phyloP scores from a whole-genome alignment of 371 early-diverging fungal species.

The Coemansia sp. region DNA sequence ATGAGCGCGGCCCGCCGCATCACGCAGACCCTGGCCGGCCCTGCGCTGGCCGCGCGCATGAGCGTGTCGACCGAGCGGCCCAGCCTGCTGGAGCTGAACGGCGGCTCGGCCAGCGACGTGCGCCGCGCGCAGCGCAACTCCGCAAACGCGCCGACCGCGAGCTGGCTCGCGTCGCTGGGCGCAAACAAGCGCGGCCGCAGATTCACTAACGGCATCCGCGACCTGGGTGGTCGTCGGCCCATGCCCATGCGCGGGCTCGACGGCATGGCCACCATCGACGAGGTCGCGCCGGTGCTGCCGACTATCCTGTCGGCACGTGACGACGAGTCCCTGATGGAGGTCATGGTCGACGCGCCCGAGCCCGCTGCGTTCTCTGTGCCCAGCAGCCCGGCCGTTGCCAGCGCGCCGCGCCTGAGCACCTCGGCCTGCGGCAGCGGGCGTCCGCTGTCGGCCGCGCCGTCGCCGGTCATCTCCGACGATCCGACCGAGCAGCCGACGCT shows the following conservation, averaged over 20 bases:
- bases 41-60: slow-evolving; percentile 28
- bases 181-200: slow-evolving; percentile 20
- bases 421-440: background rate
- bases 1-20: slow-evolving; percentile 25
- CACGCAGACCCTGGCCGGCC: slow-evolving; percentile 28
- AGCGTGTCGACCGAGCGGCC: slow-evolving; percentile 50
- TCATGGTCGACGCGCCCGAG: slow-evolving; percentile 1
- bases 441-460: slow-evolving; percentile 1
- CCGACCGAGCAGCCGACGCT: background rate
- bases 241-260: background rate
- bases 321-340: slow-evolving; percentile 13
- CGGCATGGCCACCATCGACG: slow-evolving; percentile 7
- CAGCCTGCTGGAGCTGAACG: slow-evolving; percentile 33
- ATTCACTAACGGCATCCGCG: slow-evolving; percentile 11
- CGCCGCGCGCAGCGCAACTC: background rate
- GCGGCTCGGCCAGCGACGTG: slow-evolving; percentile 4
- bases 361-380: slow-evolving; percentile 1
- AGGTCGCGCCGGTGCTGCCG: slow-evolving; percentile 9
- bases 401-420: background rate
- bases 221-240: background rate
- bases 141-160: background rate
- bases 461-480: background rate
- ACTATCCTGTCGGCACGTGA: slow-evolving; percentile 32
- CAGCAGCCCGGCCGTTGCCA: slow-evolving; percentile 2
- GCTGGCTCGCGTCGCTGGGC: slow-evolving; percentile 31